phyloP scores from a whole-genome alignment of 192 early-diverging fungal species.

The Gorgonomyces haynaldii region DNA sequence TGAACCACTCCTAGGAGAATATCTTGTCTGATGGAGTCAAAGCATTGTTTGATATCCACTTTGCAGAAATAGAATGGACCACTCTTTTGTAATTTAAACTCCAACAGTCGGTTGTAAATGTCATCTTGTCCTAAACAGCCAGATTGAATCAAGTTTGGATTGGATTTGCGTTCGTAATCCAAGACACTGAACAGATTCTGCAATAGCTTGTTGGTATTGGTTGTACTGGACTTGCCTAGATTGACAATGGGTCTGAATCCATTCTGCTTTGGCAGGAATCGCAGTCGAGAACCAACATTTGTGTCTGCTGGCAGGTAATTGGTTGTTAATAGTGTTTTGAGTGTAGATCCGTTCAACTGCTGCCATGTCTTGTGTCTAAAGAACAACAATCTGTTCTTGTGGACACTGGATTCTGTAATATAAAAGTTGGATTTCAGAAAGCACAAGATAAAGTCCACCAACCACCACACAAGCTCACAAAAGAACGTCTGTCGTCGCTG shows the following conservation, averaged over 20 bases:
- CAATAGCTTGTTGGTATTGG: neutral
- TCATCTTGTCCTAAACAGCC: constrained; percentile 9
- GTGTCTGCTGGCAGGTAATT: constrained; percentile 41
- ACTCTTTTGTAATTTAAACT: constrained; percentile 5
- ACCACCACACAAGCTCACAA: too few relatives aligned
- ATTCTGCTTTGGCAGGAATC: constrained; percentile 67
- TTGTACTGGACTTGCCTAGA: constrained; percentile 20
- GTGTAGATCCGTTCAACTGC: neutral
- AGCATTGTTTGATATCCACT: constrained; percentile 65
- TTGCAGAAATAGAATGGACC: constrained; percentile 65
- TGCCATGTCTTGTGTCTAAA: constrained; percentile 71
- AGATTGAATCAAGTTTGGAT: too few relatives aligned
- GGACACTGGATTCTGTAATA: constrained; percentile 58
- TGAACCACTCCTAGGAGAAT: constrained; percentile 48
- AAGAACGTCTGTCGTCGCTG: too few relatives aligned
- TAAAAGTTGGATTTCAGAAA: too few relatives aligned
- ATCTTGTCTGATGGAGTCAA: constrained; percentile 71
- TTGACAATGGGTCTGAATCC: constrained; percentile 76
- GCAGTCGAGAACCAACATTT: too few relatives aligned
- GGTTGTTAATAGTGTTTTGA: neutral
- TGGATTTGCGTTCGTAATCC: constrained; percentile 1
- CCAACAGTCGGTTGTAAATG: constrained; percentile 16
- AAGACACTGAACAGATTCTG: neutral
- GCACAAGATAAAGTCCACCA: too few relatives aligned
- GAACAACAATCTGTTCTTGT: constrained; percentile 57